Evolutionary conservation across 1,284 basidiomycete genomes (phyloP).

Genomic region (Rhodotorula sp.): DNA sequence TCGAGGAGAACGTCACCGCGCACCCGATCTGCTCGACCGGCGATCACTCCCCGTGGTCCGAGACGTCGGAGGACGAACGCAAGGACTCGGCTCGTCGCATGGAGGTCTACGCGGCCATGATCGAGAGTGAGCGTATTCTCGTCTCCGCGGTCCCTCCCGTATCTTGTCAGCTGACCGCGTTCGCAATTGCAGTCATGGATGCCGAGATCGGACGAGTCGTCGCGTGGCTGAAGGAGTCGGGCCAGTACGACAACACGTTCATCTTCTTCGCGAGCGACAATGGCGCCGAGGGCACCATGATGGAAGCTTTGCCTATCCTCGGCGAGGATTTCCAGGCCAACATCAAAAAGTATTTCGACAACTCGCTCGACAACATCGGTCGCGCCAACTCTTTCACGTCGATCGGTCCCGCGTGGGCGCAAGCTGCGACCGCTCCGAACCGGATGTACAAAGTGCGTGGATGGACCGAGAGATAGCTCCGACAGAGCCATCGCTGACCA

Average conservation of each 20-base stretch:
- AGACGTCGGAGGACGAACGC: not conserved
- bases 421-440: conserved; percentile 6
- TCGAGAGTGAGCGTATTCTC: not conserved
- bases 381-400: conserved; percentile 7
- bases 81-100: not conserved
- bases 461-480: not conserved
- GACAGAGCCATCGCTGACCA: not conserved
- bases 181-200: not conserved
- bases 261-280: conserved; percentile 6
- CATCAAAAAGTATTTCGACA: conserved; percentile 1
- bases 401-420: conserved; percentile 2
- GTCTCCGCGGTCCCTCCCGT: not conserved
- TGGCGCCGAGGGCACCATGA: conserved; percentile 1
- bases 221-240: conserved; percentile 1
- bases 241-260: not conserved
- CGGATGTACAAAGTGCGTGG: conserved; percentile 2
- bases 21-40: not conserved
- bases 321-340: conserved; percentile 3
- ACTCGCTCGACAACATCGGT: conserved; percentile 6
- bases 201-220: conserved; percentile 2
- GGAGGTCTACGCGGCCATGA: conserved; percentile 5
- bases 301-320: conserved; percentile 1
- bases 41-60: not conserved
- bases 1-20: conserved; percentile 1
- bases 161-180: not conserved